These are phyloP conservation scores for Stylonectria norvegica DNA, from an alignment of 2,329 filamentous ascomycete species.

Conservation along the genomic window DNA sequence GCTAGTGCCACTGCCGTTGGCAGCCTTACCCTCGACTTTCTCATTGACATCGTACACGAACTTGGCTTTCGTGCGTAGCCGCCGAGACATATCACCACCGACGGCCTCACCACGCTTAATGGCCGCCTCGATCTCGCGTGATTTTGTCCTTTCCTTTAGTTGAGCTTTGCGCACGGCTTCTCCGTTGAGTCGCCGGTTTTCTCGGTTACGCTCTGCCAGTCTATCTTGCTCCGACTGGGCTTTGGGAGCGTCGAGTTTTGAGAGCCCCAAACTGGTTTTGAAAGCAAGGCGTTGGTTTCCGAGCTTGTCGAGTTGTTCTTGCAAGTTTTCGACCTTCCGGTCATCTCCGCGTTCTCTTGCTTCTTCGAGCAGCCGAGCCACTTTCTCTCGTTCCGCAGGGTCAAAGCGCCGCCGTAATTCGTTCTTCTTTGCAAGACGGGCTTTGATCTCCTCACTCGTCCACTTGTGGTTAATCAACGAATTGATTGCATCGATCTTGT, in stretches of 20 bases:
- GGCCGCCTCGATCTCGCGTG: conserved; percentile 58
- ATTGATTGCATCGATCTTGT: conserved; percentile 80
- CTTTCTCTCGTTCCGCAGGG: conserved; percentile 63
- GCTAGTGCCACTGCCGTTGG: conserved; percentile 47
- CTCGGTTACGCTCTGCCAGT: conserved; percentile 76
- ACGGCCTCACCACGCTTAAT: conserved; percentile 61
- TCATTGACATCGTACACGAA: conserved; percentile 63
- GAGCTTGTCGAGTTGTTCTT: conserved; percentile 60
- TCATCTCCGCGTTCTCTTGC: conserved; percentile 64
- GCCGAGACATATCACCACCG: conserved; percentile 56
- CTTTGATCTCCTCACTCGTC: conserved; percentile 77
- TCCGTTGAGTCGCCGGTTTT: conserved; percentile 80
- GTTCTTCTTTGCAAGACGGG: conserved; percentile 70
- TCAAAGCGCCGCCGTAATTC: conserved; percentile 64
- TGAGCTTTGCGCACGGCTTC: conserved; percentile 90
- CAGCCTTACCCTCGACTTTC: conserved; percentile 44
- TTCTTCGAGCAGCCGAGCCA: conserved; percentile 63
- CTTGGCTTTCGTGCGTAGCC: conserved; percentile 64
- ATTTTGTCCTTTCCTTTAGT: conserved; percentile 69
- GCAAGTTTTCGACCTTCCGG: conserved; percentile 50
- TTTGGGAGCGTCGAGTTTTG: conserved; percentile 48
- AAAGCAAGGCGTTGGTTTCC: conserved; percentile 71
- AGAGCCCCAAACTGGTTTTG: conserved; percentile 57
- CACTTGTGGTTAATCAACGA: conserved; percentile 73
- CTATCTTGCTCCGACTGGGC: conserved; percentile 71